These are phyloP conservation scores for Lotmaria passim DNA, from an alignment of 208 protist species.

Conservation along the genomic window DNA sequence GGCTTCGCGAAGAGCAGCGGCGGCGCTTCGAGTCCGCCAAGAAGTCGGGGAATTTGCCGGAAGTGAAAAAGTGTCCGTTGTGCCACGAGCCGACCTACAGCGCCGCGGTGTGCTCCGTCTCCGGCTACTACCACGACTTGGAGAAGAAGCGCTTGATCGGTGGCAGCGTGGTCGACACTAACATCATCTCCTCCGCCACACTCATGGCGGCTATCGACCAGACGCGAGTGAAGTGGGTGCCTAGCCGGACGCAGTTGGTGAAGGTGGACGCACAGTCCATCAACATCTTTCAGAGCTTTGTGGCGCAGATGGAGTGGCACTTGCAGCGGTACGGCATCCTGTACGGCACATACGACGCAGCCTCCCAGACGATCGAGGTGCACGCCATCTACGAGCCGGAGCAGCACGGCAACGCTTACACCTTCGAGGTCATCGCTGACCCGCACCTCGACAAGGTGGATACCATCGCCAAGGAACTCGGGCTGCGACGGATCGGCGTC, in stretches of 20 bases:
- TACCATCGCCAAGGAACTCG: constrained; percentile 61
- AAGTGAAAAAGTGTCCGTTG: constrained; percentile 53
- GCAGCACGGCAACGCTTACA: constrained; percentile 65
- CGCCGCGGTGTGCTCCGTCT: constrained; percentile 64
- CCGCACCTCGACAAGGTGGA: constrained; percentile 53
- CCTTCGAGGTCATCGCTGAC: constrained; percentile 58
- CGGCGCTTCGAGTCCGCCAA: constrained; percentile 33
- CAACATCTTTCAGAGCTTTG: constrained; percentile 89
- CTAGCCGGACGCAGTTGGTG: constrained; percentile 76
- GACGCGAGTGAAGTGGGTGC: constrained; percentile 77
- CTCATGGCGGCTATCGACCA: constrained; percentile 82
- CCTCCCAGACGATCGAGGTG: constrained; percentile 54
- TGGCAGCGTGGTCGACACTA: constrained; percentile 58
- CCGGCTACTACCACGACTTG: constrained; percentile 76
- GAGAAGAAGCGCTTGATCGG: constrained; percentile 68
- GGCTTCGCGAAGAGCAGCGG: constrained; percentile 37
- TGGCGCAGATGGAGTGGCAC: constrained; percentile 69
- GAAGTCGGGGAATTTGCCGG: constrained; percentile 39
- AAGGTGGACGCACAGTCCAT: constrained; percentile 70
- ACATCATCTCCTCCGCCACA: constrained; percentile 53
- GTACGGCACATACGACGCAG: constrained; percentile 75
- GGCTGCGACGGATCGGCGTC: constrained; percentile 79
- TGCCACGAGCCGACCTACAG: constrained; percentile 68
- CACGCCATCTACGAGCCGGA: constrained; percentile 90
- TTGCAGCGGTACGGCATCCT: constrained; percentile 87